Percentiles rank a stretch among this genome's conserved stretches.
Evolutionary conservation across 352 stramenopile species (phyloP).

Genomic region (Phytophthora cryptogea): DNA sequence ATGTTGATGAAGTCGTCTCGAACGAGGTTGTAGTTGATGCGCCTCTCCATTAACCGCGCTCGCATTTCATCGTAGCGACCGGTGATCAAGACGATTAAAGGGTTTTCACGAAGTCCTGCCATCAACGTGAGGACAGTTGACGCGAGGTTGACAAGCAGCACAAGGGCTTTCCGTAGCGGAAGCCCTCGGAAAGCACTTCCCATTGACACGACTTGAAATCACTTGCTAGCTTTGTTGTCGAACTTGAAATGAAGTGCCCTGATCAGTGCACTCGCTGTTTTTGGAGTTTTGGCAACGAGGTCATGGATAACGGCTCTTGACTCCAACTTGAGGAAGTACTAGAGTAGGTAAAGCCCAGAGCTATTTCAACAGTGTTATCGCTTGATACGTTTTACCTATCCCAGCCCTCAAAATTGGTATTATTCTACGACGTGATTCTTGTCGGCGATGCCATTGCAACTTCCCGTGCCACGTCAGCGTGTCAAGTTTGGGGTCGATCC

Average conservation of each 20-base stretch:
- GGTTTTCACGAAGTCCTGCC: conserved; percentile 61
- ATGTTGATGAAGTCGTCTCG: conserved; percentile 41
- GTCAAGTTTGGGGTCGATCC: too few species aligned
- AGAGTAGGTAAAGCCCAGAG: too few species aligned
- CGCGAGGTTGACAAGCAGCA: conserved; percentile 47
- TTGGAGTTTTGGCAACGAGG: background rate
- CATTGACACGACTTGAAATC: conserved; percentile 11
- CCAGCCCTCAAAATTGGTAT: too few species aligned
- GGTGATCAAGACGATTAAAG: conserved; percentile 44
- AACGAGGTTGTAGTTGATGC: conserved; percentile 53
- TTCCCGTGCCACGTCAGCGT: too few species aligned
- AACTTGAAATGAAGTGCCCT: conserved; percentile 8
- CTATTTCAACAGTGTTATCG: too few species aligned
- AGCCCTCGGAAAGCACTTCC: conserved; percentile 12
- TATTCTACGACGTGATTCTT: too few species aligned
- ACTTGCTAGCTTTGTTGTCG: conserved; percentile 2
- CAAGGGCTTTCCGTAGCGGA: conserved; percentile 24
- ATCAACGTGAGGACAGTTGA: conserved; percentile 54
- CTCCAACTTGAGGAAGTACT: background rate
- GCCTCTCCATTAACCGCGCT: conserved; percentile 32
- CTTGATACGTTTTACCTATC: too few species aligned
- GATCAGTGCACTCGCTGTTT: background rate
- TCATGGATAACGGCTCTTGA: background rate
- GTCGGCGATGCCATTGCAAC: too few species aligned
- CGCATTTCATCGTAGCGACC: conserved; percentile 54